Evolutionary conservation across 139 green algal species (phyloP), one percentile per base, ranked within the genome.

Genomic region (Trebouxia sp.): DNA sequence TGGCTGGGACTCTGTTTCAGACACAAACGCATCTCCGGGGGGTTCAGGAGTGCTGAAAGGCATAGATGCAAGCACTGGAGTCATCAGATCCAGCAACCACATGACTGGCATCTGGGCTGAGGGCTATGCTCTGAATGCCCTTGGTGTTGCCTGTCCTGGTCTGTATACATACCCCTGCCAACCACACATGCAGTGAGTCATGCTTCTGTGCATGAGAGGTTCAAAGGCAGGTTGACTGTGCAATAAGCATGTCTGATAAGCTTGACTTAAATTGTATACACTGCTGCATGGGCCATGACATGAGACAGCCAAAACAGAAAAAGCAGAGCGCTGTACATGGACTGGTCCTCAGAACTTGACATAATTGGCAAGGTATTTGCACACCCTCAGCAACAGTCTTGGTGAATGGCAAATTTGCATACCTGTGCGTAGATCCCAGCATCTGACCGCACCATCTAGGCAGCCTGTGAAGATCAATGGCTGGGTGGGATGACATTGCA

Each of bases 401-500:
- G 4, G 9, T 79, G 0, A 1, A 47, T 32, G n/a, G n/a, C n/a
- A n/a, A n/a, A n/a, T n/a, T n/a, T 50, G 15, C 53, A 3, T 20
- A 83, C 82, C 86, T 26, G 90, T 97, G 0, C 94, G 86, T 28
- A 91, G 66, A 81, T 98, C 94, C 91, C 92, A 98, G 50, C 86
- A 86, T 22, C 93, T 85, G 69, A 95, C 85, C 5, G 84, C 72
- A 28, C 94, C 94, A 80, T 98, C 94, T 37, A 96, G 30, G 76
- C 92, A 94, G 26, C 81, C 92, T 0, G 92, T 97, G 55, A 92
- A 87, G 0, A 97, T 82, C 6, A 97, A 69, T 1, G 91, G 89
- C 82, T 91, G 72, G 0, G 75, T 85, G 24, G 90, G 90, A 78
- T 95, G 89, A 82, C 85, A 90, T 0, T 56, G 79, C 67, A 95